Evolutionary conservation across 2,329 filamentous ascomycete species (phyloP), one percentile per base, ranked within the genome.

Genomic region (Endothia cerciana): DNA sequence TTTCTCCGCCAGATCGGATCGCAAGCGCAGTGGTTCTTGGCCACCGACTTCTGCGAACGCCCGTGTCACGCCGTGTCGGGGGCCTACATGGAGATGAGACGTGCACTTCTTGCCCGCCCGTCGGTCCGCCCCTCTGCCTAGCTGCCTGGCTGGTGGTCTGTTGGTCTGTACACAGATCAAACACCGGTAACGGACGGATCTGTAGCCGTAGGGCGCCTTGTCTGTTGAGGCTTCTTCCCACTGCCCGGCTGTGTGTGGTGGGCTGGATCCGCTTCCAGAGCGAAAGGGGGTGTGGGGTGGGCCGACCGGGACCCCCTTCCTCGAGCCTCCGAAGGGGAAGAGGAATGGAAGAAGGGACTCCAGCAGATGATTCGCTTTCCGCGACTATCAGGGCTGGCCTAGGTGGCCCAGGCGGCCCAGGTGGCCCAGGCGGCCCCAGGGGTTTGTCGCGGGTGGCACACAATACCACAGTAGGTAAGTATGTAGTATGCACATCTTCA

Each of bases 311-410:
- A 30, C 41, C 25, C 8, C n/a, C 40, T 11, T 28, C 25, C 55
- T 17, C 15, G 38, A 60, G 64, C 40, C 58, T 64, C 47, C 47
- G 28, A 22, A 51, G 13, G 28, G 28, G 47, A 28, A 51, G 25
- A 25, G n/a, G 10, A 25, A 49, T 25, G 22, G n/a, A 30, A 51
- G 13, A 47, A 45, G 57, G 56, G 65, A 51, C 58, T 64, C 43
- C 62, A 67, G 58, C 62, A 67, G 58, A 59, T 62, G 65, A 64
- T 64, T 62, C 58, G 65, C 58, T 64, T 67, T 62, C 58, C 62
- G 62, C 65, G 62, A 64, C 47, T 53, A 2, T 8, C 13, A 36
- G 55, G 51, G 40, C 61, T 28, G 33, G 40, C 38, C 28, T n/a
- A n/a, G n/a, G n/a, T n/a, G n/a, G n/a, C n/a, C n/a, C n/a, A n/a